Conservation (phyloP, 192 early-diverging fungal genomes). For the Rhizoclosmatium sp. region DNA sequence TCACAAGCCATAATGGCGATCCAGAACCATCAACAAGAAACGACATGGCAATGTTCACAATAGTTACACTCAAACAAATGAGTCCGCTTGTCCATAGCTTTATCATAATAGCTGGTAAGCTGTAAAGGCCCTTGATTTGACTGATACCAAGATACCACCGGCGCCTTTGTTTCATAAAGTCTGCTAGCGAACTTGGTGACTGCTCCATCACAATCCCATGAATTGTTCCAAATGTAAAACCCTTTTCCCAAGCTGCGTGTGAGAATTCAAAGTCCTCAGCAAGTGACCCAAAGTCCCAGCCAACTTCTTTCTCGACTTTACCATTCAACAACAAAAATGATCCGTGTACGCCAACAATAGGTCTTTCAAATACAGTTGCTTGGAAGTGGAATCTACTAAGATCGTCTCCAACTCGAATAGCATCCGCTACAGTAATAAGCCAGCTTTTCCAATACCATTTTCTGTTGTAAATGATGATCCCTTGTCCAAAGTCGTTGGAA, state of each 20-base stretch:
- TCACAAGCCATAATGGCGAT: constrained; percentile 58
- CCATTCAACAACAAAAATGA: constrained; percentile 61
- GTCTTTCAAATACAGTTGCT: constrained; percentile 50
- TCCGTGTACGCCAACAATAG: constrained; percentile 61
- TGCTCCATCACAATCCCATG: constrained; percentile 59
- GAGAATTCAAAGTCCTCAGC: constrained; percentile 66
- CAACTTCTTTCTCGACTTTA: constrained; percentile 57
- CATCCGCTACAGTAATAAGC: constrained; percentile 64
- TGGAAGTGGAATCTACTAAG: constrained; percentile 60
- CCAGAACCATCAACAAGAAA: constrained; percentile 34
- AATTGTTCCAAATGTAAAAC: constrained; percentile 54
- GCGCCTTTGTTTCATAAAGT: constrained; percentile 61
- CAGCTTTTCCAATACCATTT: constrained; percentile 62
- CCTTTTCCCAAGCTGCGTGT: constrained; percentile 52
- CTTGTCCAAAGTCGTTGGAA: constrained; percentile 55
- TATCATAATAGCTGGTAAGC: constrained; percentile 55
- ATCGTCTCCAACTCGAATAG: constrained; percentile 61
- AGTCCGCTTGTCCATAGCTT: constrained; percentile 60
- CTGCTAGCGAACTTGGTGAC: constrained; percentile 54
- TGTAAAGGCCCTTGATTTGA: constrained; percentile 46
- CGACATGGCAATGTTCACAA: constrained; percentile 52
- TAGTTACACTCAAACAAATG: constrained; percentile 51
- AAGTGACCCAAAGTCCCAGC: constrained; percentile 61
- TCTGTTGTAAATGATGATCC: constrained; percentile 64
- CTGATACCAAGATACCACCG: constrained; percentile 64